Base-by-base conservation (phyloP, 306 rosid genomes). In the Ochetophila trinervis region DNA sequence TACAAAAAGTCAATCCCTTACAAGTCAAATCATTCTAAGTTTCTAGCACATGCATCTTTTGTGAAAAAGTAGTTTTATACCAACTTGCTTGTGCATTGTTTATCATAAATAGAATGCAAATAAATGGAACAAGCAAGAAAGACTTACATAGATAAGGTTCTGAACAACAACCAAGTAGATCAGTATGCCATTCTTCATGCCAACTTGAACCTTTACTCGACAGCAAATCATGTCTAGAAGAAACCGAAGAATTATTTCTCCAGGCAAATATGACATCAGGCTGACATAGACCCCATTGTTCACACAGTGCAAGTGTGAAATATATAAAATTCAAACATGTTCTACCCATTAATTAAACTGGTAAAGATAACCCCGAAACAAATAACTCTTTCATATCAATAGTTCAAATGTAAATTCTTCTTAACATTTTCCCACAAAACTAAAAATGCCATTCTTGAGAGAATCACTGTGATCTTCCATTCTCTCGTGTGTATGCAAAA, bases 101-200 rank as follows among this genome's bases (percentile, higher is more conserved):
- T 8, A 50, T n/a, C n/a, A n/a, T 50, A 50, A 19, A 50, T 18
- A 50, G 19, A 50, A 16, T 18, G 9, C 7, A 16, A 16, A 19
- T 16, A 50, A 17, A 50, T 4, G 5, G 20, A 16, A 18, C 6
- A 6, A 50, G 21, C 19, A 4, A 50, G 54, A n/a, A n/a, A n/a
- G 63, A 82, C 96, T 30, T 88, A 94, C 99, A 94, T 57, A 94
- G 84, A 59, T 75, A 81, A 57, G 96, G 97, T 65, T 94, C 96
- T 23, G 99, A 85, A 75, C 97, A 94, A 75, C 99, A 94, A 63
- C 89, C 90, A 24, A 94, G 99, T 65, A 94, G 84, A 87, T 94
- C 99, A 62, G 85, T 80, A 56, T 88, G 92, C 99, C 99, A 94
- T 49, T 94, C 95, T 64, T 75, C 91, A 48, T 79, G 82, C 56